A percentile compares a stretch with the other conserved stretches of the same genome.
These are phyloP conservation scores for Leccinum solheimii DNA, from an alignment of 1,284 basidiomycete genomes.

Conservation along the genomic window DNA sequence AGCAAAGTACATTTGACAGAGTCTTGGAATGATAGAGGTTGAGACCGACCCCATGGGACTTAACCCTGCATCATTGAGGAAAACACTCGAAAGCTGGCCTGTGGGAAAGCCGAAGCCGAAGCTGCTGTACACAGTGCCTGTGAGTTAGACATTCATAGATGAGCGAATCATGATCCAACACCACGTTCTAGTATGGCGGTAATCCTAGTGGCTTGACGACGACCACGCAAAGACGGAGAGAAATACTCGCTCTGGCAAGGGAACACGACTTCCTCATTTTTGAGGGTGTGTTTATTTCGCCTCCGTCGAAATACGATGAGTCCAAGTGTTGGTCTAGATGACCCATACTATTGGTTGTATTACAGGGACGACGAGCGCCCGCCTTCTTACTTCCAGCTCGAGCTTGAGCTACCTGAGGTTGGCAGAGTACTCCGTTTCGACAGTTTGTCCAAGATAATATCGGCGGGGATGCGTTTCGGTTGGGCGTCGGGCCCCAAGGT, in stretches of 20 bases:
- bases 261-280: constrained; percentile 78
- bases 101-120: constrained; percentile 69
- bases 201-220: constrained; percentile 82
- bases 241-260: constrained; percentile 69
- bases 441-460: constrained; percentile 83
- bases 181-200: constrained; percentile 57
- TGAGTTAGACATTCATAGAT: constrained; percentile 33
- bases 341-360: constrained; percentile 55
- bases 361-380: constrained; percentile 41
- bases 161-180: neutral
- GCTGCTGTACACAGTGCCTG: constrained; percentile 78
- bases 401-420: constrained; percentile 54
- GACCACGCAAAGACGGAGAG: constrained; percentile 66
- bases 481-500: constrained; percentile 76
- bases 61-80: constrained; percentile 56
- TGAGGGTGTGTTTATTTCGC: constrained; percentile 46
- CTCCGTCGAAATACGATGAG: neutral
- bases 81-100: constrained; percentile 75
- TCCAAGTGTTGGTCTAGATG: constrained; percentile 44
- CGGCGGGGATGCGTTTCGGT: constrained; percentile 76
- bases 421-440: constrained; percentile 82
- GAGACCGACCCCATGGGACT: constrained; percentile 76
- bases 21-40: constrained; percentile 52
- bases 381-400: constrained; percentile 77
- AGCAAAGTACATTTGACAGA: neutral